phyloP scores from a whole-genome alignment of 2,329 filamentous ascomycete species.

The Penicillium rolfsii region DNA sequence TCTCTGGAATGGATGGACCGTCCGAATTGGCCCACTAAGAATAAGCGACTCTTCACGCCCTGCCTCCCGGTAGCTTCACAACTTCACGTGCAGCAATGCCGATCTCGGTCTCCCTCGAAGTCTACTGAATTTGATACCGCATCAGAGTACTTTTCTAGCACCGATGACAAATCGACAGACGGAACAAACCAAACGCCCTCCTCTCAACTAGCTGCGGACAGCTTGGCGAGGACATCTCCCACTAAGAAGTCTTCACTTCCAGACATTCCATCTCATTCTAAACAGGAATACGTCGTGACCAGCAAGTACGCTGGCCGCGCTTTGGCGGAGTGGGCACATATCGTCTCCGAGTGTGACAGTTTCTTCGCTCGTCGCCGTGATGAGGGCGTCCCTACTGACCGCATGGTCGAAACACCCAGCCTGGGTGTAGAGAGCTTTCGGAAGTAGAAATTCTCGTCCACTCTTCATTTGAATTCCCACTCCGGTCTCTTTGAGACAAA shows the following conservation, averaged over 20 bases:
- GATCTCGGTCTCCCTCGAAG: slow-evolving; percentile 31
- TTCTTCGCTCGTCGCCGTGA: slow-evolving; percentile 65
- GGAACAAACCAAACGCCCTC: slow-evolving; percentile 7
- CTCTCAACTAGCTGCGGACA: slow-evolving; percentile 12
- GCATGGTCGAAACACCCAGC: slow-evolving; percentile 63
- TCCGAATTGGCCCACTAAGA: slow-evolving; percentile 52
- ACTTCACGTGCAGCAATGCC: slow-evolving; percentile 52
- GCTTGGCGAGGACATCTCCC: slow-evolving; percentile 19
- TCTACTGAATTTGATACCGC: slow-evolving; percentile 31
- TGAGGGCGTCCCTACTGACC: slow-evolving; percentile 63
- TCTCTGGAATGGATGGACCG: slow-evolving; percentile 67
- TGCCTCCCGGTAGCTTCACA: slow-evolving; percentile 61
- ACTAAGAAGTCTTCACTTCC: slow-evolving; percentile 25
- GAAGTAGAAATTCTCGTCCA: slow-evolving; percentile 35
- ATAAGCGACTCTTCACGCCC: slow-evolving; percentile 59
- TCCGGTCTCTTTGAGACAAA: not conserved
- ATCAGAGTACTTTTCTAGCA: slow-evolving; percentile 27
- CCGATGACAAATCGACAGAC: slow-evolving; percentile 22
- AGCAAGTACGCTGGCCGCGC: slow-evolving; percentile 66
- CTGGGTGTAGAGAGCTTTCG: slow-evolving; percentile 66
- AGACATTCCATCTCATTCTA: slow-evolving; percentile 27
- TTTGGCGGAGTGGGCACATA: slow-evolving; percentile 65
- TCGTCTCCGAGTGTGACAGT: slow-evolving; percentile 65
- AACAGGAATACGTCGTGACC: slow-evolving; percentile 38
- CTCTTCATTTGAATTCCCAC: not conserved